These are phyloP conservation scores for Arachnopeziza araneosa DNA, from an alignment of 2,329 filamentous ascomycete genomes.

Conservation along the genomic window DNA sequence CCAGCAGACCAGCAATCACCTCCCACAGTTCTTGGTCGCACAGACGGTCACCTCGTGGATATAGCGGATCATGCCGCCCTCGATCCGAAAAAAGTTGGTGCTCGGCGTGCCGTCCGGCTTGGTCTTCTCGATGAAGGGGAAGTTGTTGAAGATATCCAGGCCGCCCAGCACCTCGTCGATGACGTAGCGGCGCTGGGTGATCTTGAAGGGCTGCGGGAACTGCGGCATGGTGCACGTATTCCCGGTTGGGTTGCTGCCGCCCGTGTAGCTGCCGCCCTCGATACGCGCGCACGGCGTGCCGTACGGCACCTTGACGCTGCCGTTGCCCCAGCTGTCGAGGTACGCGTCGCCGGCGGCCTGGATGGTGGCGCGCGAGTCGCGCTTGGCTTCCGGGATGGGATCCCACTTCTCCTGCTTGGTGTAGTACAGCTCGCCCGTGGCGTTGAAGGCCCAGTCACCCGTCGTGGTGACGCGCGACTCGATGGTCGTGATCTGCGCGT, in stretches of 20 bases:
- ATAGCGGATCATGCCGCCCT: constrained; percentile 12
- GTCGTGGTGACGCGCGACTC: constrained; percentile 8
- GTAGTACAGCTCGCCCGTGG: constrained; percentile 10
- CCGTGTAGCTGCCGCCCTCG: constrained; percentile 15
- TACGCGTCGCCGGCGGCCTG: constrained; percentile 15
- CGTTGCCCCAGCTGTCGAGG: constrained; percentile 10
- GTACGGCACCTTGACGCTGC: constrained; percentile 6
- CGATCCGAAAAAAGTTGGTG: constrained; percentile 12
- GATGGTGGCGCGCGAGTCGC: constrained; percentile 10
- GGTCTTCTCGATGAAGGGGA: constrained; percentile 9
- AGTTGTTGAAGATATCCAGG: constrained; percentile 14
- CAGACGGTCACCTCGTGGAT: constrained; percentile 14
- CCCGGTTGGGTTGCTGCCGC: not conserved
- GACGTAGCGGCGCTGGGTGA: constrained; percentile 12
- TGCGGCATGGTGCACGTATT: constrained; percentile 12
- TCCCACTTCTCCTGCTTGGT: constrained; percentile 8
- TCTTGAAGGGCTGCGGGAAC: constrained; percentile 5
- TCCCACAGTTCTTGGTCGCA: constrained; percentile 11
- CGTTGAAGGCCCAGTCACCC: constrained; percentile 18
- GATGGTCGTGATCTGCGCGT: constrained; percentile 5
- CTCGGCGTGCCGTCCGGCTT: constrained; percentile 12
- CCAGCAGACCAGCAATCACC: no score
- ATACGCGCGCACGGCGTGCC: constrained; percentile 9
- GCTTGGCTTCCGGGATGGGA: constrained; percentile 6
- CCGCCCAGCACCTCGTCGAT: constrained; percentile 14